These are phyloP conservation scores for Fagopyrum tataricum DNA, from an alignment of 148 eudicot species.

Conservation along the genomic window DNA sequence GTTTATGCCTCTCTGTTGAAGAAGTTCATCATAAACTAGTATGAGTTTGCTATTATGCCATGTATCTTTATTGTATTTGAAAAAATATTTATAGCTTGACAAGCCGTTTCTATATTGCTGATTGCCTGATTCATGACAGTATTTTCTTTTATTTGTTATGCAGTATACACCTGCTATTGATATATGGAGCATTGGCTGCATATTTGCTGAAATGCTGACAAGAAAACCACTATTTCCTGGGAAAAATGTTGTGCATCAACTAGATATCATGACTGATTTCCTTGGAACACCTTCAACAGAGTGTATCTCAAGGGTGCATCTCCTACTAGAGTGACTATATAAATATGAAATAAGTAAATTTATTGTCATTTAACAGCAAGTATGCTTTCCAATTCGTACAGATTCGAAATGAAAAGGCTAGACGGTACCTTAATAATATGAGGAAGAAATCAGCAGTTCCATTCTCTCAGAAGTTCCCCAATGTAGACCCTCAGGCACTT, in stretches of 20 bases:
- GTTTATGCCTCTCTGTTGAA: not conserved
- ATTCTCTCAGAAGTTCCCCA: slow-evolving; percentile 67
- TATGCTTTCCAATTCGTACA: slow-evolving; percentile 17
- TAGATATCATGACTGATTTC: slow-evolving; percentile 21
- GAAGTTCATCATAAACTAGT: not conserved
- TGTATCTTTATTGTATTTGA: not conserved
- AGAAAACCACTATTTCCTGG: slow-evolving; percentile 20
- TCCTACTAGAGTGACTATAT: not conserved
- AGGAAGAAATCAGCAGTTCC: slow-evolving; percentile 63
- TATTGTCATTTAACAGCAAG: not conserved
- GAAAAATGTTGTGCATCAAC: slow-evolving; percentile 20
- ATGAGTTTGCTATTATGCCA: not conserved
- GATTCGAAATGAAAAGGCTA: slow-evolving; percentile 71
- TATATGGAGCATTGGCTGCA: slow-evolving; percentile 24
- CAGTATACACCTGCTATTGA: slow-evolving; percentile 23
- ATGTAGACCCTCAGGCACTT: slow-evolving; percentile 89
- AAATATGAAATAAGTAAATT: not conserved
- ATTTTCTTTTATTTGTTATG: not conserved
- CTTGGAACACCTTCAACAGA: slow-evolving; percentile 22
- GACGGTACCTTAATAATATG: slow-evolving; percentile 75
- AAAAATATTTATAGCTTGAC: not conserved
- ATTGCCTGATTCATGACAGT: slow-evolving; percentile 1
- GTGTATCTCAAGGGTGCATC: slow-evolving; percentile 16
- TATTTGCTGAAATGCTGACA: slow-evolving; percentile 19
- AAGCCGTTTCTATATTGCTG: not conserved